Evolutionary conservation across 2,329 filamentous ascomycete genomes (phyloP), one percentile per base, ranked within the genome.

Genomic region (Karstenula rhodostoma): DNA sequence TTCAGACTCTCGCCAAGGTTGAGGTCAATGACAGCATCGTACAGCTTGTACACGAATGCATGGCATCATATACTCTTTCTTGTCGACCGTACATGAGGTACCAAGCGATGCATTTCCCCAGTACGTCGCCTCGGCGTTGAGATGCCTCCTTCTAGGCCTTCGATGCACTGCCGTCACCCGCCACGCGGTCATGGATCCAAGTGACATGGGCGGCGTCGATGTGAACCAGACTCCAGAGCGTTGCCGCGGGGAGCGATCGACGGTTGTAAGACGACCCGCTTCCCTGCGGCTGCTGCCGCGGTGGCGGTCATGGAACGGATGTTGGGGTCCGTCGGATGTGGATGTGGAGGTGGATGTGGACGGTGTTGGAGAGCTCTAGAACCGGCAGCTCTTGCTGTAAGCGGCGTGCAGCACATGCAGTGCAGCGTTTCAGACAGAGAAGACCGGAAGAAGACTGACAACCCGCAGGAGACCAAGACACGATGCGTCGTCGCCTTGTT

Each of bases 331-430:
- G 44, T 27, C 44, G 25, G 23, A 6, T 23, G 13, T 27, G 35
- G 23, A 29, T 27, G n/a, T n/a, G n/a, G n/a, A n/a, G n/a, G n/a
- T n/a, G 25, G 23, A 6, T 23, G 13, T 27, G 35, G 23, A 29
- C 17, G 44, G 27, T 40, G 23, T 27, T 47, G 4, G 44, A 47
- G 44, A 47, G 44, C 44, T 29, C 44, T 47, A 47, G 44, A 29
- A n/a, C 44, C 4, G 15, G 42, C 19, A 1, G 37, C 9, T 44
- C 7, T 29, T 27, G 27, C 44, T 54, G 50, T 47, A 48, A 29
- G 40, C 53, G 48, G 58, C 54, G 60, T 40, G n/a, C 46, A 32
- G 46, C 27, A 49, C 27, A 33, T 7, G 46, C 17, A 25, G 17
- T 10, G 27, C 22, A 33, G 27, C 32, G 46, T 49, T 29, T 37